Evolutionary conservation across 345 rosid genomes (phyloP).

Genomic region (Lumnitzera littorea): DNA sequence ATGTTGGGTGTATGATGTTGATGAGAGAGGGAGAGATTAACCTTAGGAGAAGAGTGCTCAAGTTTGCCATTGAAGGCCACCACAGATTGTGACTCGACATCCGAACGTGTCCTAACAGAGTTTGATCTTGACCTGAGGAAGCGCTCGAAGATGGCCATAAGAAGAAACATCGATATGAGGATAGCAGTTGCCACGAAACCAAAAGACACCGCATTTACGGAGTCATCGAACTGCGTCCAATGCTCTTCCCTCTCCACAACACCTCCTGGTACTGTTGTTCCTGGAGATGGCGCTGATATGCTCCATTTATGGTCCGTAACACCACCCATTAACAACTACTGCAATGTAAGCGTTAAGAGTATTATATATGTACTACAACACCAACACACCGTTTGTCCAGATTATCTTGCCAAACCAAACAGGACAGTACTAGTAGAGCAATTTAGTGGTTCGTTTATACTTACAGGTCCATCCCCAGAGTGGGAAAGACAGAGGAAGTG

Average conservation of each 20-base stretch:
- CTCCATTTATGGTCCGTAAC: conserved; percentile 3
- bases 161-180: conserved; percentile 75
- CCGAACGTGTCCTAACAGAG: conserved; percentile 15
- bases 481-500: too few species aligned
- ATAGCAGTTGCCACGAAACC: conserved; percentile 82
- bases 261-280: conserved; percentile 11
- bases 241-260: conserved; percentile 40
- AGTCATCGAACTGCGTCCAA: conserved; percentile 56
- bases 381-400: too few species aligned
- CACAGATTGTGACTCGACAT: conserved; percentile 35
- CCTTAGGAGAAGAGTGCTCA: conserved; percentile 53
- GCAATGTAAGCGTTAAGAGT: too few species aligned
- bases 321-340: not conserved
- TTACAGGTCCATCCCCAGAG: too few species aligned
- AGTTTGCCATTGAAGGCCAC: conserved; percentile 31
- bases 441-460: too few species aligned
- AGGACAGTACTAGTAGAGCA: too few species aligned
- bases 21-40: conserved; percentile 8
- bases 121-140: conserved; percentile 40
- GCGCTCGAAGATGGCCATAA: conserved; percentile 79
- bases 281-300: conserved; percentile 8
- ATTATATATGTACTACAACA: too few species aligned
- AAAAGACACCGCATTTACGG: conserved; percentile 83
- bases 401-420: too few species aligned
- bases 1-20: too few species aligned